Base-by-base conservation (phyloP, 257 asterid species). In the Gynochthodes officinalis region DNA sequence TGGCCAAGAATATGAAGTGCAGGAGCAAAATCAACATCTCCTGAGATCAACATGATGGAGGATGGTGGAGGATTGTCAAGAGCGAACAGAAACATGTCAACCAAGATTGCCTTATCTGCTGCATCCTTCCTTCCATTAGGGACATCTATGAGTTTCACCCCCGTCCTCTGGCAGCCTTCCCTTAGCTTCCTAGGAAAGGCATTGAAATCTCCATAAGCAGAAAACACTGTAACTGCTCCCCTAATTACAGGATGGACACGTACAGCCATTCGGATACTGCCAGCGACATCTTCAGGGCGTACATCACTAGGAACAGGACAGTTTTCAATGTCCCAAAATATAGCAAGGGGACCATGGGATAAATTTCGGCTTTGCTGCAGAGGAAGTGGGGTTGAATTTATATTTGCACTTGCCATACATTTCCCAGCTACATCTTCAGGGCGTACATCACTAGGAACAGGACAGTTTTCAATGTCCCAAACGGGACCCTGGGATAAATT, bases 391-490 rank as follows among this genome's bases (percentile, higher is more conserved):
- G 72, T 42, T 21, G 81, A 74, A 68, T 70, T 75, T 33, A 75
- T 14, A 63, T 72, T 84, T 43, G 86, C 62, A 80, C 18, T 82
- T 46, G 77, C 70, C 75, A 76, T 52, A 52, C 49, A 73, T 40
- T 77, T n/a, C n/a, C n/a, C n/a, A n/a, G n/a, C n/a, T 21, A 91
- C 96, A 55, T 95, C 98, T 67, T 95, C 98, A 0, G 98, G 87
- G 35, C 94, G 86, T 32, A 92, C 91, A 53, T 84, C 97, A 78
- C 89, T 84, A 18, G 99, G 99, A 60, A 95, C 91, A 0, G 95
- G 97, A 64, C 99, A 95, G 84, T 95, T 95, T 76, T 95, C 98
- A 2, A 95, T 92, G 88, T 95, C 99, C 99, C 99, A 95, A 54
- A 95, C 91, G 0, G 89, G 88, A 65, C 96, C 97, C 8, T 77